phyloP scores from a whole-genome alignment of 1,284 basidiomycete genomes.

The Leccinum colubrinum region DNA sequence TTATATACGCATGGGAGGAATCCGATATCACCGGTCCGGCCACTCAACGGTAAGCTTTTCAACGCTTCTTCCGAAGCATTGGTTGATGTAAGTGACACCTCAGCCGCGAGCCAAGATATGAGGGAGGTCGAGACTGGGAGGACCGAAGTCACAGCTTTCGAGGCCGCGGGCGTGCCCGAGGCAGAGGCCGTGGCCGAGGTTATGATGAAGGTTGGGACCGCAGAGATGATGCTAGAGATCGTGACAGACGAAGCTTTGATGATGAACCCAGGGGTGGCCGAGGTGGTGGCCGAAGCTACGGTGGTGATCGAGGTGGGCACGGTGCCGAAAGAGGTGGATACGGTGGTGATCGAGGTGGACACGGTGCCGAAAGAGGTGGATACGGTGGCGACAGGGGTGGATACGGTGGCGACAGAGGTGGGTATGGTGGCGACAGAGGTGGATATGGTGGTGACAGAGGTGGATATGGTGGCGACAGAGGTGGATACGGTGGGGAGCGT shows the following conservation, averaged over 20 bases:
- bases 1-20: slow-evolving; percentile 87
- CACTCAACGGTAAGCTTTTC: slow-evolving; percentile 31
- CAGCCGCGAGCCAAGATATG: slow-evolving; percentile 32
- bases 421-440: too few relatives aligned
- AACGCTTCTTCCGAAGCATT: background rate
- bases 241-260: slow-evolving; percentile 46
- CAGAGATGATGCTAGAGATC: slow-evolving; percentile 45
- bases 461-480: background rate
- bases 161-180: slow-evolving; percentile 41
- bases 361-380: slow-evolving; percentile 19
- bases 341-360: background rate
- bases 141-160: slow-evolving; percentile 41
- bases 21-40: slow-evolving; percentile 39
- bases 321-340: too few relatives aligned
- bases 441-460: slow-evolving; percentile 23
- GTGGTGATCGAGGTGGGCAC: slow-evolving; percentile 11
- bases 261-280: slow-evolving; percentile 43
- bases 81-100: slow-evolving; percentile 7
- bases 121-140: slow-evolving; percentile 47
- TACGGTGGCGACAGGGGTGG: slow-evolving; percentile 23
- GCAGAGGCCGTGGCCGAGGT: slow-evolving; percentile 37
- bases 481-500: slow-evolving; percentile 36
- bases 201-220: slow-evolving; percentile 44
- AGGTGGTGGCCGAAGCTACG: slow-evolving; percentile 37
- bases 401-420: too few relatives aligned